Conservation (phyloP, 1,284 basidiomycete species). For the Meira nashicola region DNA sequence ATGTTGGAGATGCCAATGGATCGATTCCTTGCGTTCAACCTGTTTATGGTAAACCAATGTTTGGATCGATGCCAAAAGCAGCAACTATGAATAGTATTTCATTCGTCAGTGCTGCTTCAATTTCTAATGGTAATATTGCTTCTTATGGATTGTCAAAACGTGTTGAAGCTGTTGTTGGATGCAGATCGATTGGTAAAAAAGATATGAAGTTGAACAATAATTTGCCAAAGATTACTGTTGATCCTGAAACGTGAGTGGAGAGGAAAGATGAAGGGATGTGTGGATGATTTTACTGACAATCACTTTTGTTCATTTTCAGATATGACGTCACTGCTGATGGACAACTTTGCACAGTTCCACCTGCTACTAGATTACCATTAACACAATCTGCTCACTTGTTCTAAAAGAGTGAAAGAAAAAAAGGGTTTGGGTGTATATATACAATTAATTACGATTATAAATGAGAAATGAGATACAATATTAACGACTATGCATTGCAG, state of each 20-base stretch:
- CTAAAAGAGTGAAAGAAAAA: not conserved
- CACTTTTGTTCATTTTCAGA: not conserved
- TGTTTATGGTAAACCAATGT: slow-evolving; percentile 79
- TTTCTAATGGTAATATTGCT: slow-evolving; percentile 58
- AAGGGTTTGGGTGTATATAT: not conserved
- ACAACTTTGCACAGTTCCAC: slow-evolving; percentile 31
- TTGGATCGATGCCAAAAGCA: slow-evolving; percentile 69
- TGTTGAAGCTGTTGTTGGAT: slow-evolving; percentile 70
- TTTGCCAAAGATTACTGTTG: slow-evolving; percentile 77
- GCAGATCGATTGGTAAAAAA: slow-evolving; percentile 71
- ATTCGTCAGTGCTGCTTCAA: slow-evolving; percentile 75
- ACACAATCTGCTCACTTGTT: slow-evolving; percentile 21
- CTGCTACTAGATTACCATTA: slow-evolving; percentile 38
- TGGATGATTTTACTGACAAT: not conserved
- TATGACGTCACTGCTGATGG: slow-evolving; percentile 57
- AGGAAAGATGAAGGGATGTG: not conserved
- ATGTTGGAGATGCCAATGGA: slow-evolving; percentile 84
- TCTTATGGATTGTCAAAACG: slow-evolving; percentile 73
- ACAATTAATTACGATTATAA: not conserved
- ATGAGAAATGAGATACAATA: not conserved
- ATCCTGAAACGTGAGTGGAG: slow-evolving; percentile 67
- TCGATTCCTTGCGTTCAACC: slow-evolving; percentile 87
- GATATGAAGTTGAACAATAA: slow-evolving; percentile 90
- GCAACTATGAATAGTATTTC: slow-evolving; percentile 74
- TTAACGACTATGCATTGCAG: not conserved